Conservation (phyloP, 257 asterid species). For the Prunella vulgaris region DNA sequence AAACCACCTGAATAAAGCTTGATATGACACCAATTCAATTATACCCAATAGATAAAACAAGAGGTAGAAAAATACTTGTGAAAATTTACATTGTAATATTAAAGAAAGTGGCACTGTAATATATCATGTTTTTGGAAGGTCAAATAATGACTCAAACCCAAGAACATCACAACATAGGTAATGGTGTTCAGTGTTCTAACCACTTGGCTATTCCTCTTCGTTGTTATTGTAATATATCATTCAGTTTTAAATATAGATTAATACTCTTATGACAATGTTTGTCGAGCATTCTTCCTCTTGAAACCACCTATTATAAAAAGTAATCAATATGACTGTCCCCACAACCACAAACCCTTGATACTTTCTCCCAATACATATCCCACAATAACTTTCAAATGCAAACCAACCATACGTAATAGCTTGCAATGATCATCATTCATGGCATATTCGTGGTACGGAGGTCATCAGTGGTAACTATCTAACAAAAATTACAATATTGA, state of each 20-base stretch:
- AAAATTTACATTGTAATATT: background rate
- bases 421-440: background rate
- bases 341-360: background rate
- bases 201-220: too few species aligned
- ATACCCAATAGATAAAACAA: background rate
- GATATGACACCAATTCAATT: background rate
- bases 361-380: background rate
- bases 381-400: background rate
- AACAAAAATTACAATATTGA: background rate
- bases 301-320: background rate
- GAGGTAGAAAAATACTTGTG: background rate
- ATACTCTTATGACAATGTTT: background rate
- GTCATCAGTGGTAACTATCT: background rate
- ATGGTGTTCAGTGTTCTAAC: too few species aligned
- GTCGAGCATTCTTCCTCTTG: background rate
- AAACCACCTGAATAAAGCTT: slow-evolving; percentile 8
- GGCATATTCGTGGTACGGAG: background rate
- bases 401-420: background rate
- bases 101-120: background rate
- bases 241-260: background rate
- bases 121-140: too few species aligned
- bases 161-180: too few species aligned
- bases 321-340: background rate
- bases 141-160: too few species aligned
- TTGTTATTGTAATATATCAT: background rate